A percentile compares a stretch with the other conserved stretches of the same genome.
These are phyloP conservation scores for Coemansia sp. DNA, from an alignment of 192 early-diverging fungal species.

Conservation along the genomic window DNA sequence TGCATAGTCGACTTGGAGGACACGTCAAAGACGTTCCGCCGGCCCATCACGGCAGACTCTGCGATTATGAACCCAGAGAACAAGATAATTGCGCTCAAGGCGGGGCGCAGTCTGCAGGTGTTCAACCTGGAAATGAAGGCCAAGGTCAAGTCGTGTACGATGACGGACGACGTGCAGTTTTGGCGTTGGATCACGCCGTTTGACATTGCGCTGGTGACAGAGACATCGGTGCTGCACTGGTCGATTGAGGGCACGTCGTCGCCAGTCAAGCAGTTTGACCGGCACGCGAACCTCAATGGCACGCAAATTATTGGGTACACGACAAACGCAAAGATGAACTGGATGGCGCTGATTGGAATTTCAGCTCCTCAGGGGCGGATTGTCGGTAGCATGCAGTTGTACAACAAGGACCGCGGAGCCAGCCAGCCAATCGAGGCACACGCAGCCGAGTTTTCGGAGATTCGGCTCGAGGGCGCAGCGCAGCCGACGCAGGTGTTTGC, in stretches of 20 bases:
- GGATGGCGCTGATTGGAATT: slow-evolving; percentile 94
- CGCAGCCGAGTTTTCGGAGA: slow-evolving; percentile 90
- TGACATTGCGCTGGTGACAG: slow-evolving; percentile 85
- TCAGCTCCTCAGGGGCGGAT: slow-evolving; percentile 87
- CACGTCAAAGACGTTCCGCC: slow-evolving; percentile 72
- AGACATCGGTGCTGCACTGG: slow-evolving; percentile 92
- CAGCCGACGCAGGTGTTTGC: slow-evolving; percentile 87
- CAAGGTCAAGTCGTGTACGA: slow-evolving; percentile 90
- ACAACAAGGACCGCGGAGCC: slow-evolving; percentile 86
- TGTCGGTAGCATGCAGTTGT: slow-evolving; percentile 95
- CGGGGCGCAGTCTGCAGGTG: slow-evolving; percentile 87
- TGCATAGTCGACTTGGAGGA: slow-evolving; percentile 94
- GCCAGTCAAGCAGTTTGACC: slow-evolving; percentile 91
- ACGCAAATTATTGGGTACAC: slow-evolving; percentile 97
- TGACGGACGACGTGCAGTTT: slow-evolving; percentile 86
- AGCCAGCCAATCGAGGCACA: slow-evolving; percentile 96
- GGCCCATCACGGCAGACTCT: slow-evolving; percentile 95
- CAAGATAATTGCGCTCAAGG: slow-evolving; percentile 96
- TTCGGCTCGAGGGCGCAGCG: slow-evolving; percentile 72
- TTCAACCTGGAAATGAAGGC: slow-evolving; percentile 96
- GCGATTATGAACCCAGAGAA: slow-evolving; percentile 96
- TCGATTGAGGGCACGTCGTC: slow-evolving; percentile 85
- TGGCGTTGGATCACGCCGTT: slow-evolving; percentile 95
- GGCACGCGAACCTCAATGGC: slow-evolving; percentile 75
- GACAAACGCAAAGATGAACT: slow-evolving; percentile 85